Percentiles rank a stretch among this genome's conserved stretches.
Conservation (phyloP, 2,329 filamentous ascomycete species). For the Tricladium varicosporioides region DNA sequence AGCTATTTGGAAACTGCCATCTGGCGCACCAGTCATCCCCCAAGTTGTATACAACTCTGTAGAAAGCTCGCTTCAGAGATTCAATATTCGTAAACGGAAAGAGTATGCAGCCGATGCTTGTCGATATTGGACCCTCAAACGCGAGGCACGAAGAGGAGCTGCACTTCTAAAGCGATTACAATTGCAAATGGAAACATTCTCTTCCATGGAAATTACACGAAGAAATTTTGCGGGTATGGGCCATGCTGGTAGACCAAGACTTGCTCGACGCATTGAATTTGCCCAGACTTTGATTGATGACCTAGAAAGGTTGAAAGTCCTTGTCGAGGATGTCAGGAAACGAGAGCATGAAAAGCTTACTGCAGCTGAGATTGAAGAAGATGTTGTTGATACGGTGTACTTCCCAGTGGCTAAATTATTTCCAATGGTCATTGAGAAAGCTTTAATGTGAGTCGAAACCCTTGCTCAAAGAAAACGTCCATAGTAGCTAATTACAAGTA, state of each 20-base stretch:
- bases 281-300: slow-evolving; percentile 73
- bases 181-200: slow-evolving; percentile 92
- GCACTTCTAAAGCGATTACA: slow-evolving; percentile 91
- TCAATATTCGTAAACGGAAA: slow-evolving; percentile 81
- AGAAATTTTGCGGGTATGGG: slow-evolving; percentile 97
- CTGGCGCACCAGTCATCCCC: slow-evolving; percentile 91
- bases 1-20: slow-evolving; percentile 85
- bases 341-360: slow-evolving; percentile 77
- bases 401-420: slow-evolving; percentile 82
- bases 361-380: slow-evolving; percentile 71
- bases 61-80: slow-evolving; percentile 77
- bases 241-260: slow-evolving; percentile 71
- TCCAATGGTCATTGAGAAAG: slow-evolving; percentile 75
- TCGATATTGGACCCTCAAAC: slow-evolving; percentile 96
- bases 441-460: slow-evolving; percentile 65
- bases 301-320: slow-evolving; percentile 68
- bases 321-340: slow-evolving; percentile 70
- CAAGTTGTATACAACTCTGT: slow-evolving; percentile 84
- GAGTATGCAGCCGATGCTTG: slow-evolving; percentile 92
- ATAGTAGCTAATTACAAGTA: slow-evolving; percentile 42
- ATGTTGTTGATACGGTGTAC: slow-evolving; percentile 84
- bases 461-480: slow-evolving; percentile 18
- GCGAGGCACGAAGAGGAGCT: slow-evolving; percentile 87
- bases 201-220: slow-evolving; percentile 93
- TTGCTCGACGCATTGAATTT: slow-evolving; percentile 85